These are phyloP conservation scores for Sporobolomyces roseus DNA, from an alignment of 768 basidiomycete genomes.

Conservation along the genomic window DNA sequence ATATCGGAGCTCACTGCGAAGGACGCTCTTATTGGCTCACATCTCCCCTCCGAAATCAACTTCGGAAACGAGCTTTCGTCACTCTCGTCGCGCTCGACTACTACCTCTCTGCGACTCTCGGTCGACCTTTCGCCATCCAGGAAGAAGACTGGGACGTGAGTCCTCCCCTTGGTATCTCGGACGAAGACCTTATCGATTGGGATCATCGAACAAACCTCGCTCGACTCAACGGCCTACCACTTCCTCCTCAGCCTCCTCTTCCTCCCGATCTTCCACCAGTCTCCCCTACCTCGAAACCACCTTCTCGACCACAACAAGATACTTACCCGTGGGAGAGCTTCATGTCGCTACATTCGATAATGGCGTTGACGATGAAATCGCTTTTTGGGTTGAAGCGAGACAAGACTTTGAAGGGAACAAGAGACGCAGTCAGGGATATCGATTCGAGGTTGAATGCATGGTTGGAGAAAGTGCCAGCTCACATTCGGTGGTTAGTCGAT, in stretches of 20 bases:
- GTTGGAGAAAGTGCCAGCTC: constrained; percentile 33
- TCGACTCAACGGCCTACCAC: background rate
- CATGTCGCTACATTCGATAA: constrained; percentile 1
- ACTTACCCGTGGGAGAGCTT: too few relatives aligned
- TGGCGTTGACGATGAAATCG: constrained; percentile 7
- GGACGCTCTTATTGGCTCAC: constrained; percentile 49
- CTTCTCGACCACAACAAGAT: too few relatives aligned
- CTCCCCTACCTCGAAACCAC: too few relatives aligned
- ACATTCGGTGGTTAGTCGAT: constrained; percentile 17
- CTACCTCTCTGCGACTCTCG: constrained; percentile 53
- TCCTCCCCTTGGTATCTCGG: constrained; percentile 20
- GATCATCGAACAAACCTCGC: constrained; percentile 1
- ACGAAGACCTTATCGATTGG: constrained; percentile 28
- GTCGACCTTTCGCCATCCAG: constrained; percentile 67
- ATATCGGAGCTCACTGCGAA: constrained; percentile 71
- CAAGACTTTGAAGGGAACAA: constrained; percentile 3
- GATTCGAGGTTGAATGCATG: constrained; percentile 30
- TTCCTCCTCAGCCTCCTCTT: constrained; percentile 7
- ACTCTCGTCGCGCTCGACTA: constrained; percentile 23
- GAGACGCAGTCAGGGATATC: constrained; percentile 13
- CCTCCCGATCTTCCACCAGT: too few relatives aligned
- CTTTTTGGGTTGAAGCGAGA: constrained; percentile 13
- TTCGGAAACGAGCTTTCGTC: constrained; percentile 78
- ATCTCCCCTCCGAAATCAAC: constrained; percentile 60
- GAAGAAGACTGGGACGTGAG: constrained; percentile 65